Conservation (phyloP, 2,329 filamentous ascomycete species). For the Sclerotinia spermophila region DNA sequence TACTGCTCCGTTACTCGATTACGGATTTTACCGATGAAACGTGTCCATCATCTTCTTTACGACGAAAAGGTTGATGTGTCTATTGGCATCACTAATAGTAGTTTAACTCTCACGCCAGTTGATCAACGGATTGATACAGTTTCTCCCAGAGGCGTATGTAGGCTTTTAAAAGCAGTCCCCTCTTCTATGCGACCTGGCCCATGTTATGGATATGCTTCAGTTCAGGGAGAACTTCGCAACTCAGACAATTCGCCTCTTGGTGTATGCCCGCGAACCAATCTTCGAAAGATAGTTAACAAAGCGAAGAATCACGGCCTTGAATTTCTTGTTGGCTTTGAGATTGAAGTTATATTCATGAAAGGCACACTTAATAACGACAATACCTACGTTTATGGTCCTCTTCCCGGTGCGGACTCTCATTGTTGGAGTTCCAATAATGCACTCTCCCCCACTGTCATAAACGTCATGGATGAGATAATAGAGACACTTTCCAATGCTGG, state of each 20-base stretch:
- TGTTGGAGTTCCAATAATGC: conserved; percentile 66
- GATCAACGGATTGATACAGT: conserved; percentile 55
- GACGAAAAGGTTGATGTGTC: conserved; percentile 36
- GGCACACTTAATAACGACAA: conserved; percentile 35
- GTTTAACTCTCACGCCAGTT: conserved; percentile 64
- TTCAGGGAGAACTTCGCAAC: conserved; percentile 64
- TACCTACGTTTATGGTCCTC: conserved; percentile 39
- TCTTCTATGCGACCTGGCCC: conserved; percentile 57
- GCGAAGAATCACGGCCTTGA: conserved; percentile 51
- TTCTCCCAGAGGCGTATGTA: conserved; percentile 61
- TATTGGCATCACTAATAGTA: conserved; percentile 61
- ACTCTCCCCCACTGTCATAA: conserved; percentile 53
- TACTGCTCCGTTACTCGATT: conserved; percentile 67
- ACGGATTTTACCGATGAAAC: conserved; percentile 63
- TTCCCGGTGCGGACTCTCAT: conserved; percentile 58
- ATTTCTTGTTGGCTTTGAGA: conserved; percentile 73
- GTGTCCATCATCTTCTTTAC: conserved; percentile 46
- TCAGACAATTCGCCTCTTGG: conserved; percentile 47
- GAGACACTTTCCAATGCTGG: conserved; percentile 51
- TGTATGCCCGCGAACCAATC: conserved; percentile 63
- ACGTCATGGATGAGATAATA: conserved; percentile 64
- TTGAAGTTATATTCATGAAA: conserved; percentile 70
- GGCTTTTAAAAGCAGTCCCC: conserved; percentile 64
- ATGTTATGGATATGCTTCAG: conserved; percentile 58
- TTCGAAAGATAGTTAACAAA: conserved; percentile 52